Evolutionary conservation across 2,329 filamentous ascomycete species (phyloP), one percentile per base, ranked within the genome.

Genomic region (Aspergillus felis): DNA sequence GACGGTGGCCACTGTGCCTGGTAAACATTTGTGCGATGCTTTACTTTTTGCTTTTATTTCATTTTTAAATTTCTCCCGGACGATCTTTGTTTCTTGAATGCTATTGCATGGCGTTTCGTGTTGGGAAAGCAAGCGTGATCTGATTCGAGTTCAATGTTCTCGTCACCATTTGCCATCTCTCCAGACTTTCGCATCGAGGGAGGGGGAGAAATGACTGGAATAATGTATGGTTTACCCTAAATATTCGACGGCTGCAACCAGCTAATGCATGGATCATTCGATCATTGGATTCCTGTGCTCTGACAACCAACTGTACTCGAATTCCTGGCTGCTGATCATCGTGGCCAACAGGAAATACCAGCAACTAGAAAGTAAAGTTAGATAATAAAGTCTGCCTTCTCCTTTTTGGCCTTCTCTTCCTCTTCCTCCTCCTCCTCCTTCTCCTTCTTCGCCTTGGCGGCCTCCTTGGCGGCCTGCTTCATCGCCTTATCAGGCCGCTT

Each of bases 1-100:
- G 81, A 83, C 69, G 81, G 81, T 57, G 81, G 81, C 2, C 80
- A 82, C 65, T 72, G 77, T 41, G 79, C 81, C 1, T 84, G 81
- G 82, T 84, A 77, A 58, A 65, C 53, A 41, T 29, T 47, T 41
- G 42, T n/a, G 35, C n/a, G 42, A 29, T 47, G 48, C 41, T n/a
- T 22, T 55, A 46, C 54, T 20, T 25, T 54, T 55, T 25, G 25
- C 25, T 25, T 25, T 25, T 9, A 22, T 44, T 50, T 57, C 46
- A 7, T 24, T 46, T 24, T 42, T n/a, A 32, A 56, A 35, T 53
- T 61, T 54, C 17, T 53, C 35, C 12, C 14, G 41, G 5, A 38
- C 32, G 32, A 7, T 17, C 14, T 38, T 38, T 38, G 12, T 38
- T 38, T 17, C 14, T 8, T 17, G 12, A 38, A 38, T 35, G 32